Percentiles rank a stretch among this genome's conserved stretches.
These are phyloP conservation scores for Plectranthus barbatus DNA, from an alignment of 257 asterid genomes.

Conservation along the genomic window DNA sequence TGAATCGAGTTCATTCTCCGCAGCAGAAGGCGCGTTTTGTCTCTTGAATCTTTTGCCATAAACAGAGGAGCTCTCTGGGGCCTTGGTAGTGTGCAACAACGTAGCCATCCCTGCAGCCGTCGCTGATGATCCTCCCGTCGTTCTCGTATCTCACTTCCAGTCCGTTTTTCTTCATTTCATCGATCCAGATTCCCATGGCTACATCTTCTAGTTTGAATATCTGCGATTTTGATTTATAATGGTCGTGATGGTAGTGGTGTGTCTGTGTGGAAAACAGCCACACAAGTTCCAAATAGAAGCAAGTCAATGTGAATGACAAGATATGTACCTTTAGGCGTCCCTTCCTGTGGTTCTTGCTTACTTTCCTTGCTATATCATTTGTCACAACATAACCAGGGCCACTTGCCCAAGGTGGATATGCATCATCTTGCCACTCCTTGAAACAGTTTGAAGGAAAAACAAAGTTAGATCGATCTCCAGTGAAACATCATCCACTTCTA, in stretches of 20 bases:
- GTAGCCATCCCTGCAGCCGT: slow-evolving; percentile 80
- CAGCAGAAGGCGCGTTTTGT: slow-evolving; percentile 58
- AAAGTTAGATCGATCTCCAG: slow-evolving; percentile 7
- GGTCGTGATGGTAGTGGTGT: background rate
- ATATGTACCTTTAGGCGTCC: slow-evolving; percentile 54
- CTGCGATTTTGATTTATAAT: slow-evolving; percentile 24
- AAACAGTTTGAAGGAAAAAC: background rate
- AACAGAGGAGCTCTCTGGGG: slow-evolving; percentile 84
- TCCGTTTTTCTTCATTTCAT: slow-evolving; percentile 66
- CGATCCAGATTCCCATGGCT: slow-evolving; percentile 97
- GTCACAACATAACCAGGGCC: slow-evolving; percentile 95
- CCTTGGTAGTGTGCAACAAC: slow-evolving; percentile 89
- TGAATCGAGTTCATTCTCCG: slow-evolving; percentile 33
- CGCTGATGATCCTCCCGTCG: slow-evolving; percentile 64
- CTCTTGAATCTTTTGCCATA: slow-evolving; percentile 94
- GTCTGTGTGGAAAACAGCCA: background rate
- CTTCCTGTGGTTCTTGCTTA: slow-evolving; percentile 50
- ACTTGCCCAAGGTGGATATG: slow-evolving; percentile 91
- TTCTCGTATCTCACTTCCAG: slow-evolving; percentile 57
- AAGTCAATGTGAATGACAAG: background rate
- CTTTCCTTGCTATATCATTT: slow-evolving; percentile 62
- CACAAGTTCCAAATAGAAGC: background rate
- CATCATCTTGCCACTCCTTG: slow-evolving; percentile 85
- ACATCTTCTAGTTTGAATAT: slow-evolving; percentile 97
- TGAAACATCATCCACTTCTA: too few species aligned